Evolutionary conservation across 83 land plant species (phyloP).

Genomic region (Picea abies): DNA sequence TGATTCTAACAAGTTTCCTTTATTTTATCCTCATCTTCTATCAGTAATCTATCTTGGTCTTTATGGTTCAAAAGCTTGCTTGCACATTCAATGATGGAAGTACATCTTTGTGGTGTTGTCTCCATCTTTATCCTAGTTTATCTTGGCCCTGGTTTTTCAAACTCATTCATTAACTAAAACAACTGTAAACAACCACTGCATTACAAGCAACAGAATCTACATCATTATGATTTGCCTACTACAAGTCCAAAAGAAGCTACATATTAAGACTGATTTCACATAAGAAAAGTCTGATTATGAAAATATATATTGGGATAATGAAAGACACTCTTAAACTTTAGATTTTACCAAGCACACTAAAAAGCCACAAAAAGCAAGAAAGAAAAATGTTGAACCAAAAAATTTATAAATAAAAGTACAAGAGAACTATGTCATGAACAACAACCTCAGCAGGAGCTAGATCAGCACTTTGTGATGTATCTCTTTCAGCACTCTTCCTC

Average conservation of each 20-base stretch:
- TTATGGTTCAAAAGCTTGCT: no score
- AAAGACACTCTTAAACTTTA: neutral
- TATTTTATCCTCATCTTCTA: no score
- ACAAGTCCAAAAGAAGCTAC: neutral
- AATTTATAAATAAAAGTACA: neutral
- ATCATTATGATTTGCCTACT: neutral
- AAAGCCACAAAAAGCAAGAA: no score
- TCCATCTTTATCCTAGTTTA: no score
- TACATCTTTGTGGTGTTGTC: no score
- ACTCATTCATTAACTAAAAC: neutral
- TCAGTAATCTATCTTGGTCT: no score
- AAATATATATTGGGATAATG: neutral
- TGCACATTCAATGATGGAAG: neutral
- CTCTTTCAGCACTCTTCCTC: conserved; percentile 52
- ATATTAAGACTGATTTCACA: neutral
- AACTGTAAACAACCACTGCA: neutral
- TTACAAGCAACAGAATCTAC: neutral
- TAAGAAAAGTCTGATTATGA: neutral
- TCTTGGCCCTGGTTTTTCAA: neutral
- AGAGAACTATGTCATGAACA: neutral
- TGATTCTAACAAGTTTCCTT: no score
- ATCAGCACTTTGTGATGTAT: conserved; percentile 27
- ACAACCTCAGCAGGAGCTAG: conserved; percentile 84
- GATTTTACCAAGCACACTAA: no score
- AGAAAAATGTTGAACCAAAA: neutral